Conservation (phyloP, 2,329 filamentous ascomycete species). For the Fusarium redolens region DNA sequence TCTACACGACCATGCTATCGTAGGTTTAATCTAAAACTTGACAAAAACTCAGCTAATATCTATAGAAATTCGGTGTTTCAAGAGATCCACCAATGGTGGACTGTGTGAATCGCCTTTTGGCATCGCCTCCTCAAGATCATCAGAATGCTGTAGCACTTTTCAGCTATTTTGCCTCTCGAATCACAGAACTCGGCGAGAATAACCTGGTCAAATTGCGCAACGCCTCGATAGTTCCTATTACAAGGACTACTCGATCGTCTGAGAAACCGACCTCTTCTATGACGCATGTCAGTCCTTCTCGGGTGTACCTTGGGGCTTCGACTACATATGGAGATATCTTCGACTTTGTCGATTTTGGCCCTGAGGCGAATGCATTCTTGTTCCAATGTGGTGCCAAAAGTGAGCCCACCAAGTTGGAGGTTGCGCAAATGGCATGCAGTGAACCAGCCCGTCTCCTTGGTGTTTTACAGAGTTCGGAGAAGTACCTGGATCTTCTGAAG, state of each 20-base stretch:
- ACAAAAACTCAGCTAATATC: slow-evolving; percentile 9
- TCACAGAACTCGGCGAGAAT: slow-evolving; percentile 76
- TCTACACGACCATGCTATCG: slow-evolving; percentile 79
- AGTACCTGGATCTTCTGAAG: slow-evolving; percentile 85
- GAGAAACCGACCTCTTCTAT: slow-evolving; percentile 55
- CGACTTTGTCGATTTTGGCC: slow-evolving; percentile 95
- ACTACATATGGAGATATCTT: slow-evolving; percentile 86
- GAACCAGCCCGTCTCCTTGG: slow-evolving; percentile 86
- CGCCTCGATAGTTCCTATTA: slow-evolving; percentile 78
- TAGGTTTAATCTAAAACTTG: slow-evolving; percentile 46
- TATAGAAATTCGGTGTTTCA: slow-evolving; percentile 83
- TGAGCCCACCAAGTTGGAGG: slow-evolving; percentile 87
- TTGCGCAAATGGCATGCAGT: slow-evolving; percentile 83
- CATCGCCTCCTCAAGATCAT: slow-evolving; percentile 75
- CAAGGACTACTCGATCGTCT: slow-evolving; percentile 47
- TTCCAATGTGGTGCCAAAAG: slow-evolving; percentile 89
- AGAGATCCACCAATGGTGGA: slow-evolving; percentile 81
- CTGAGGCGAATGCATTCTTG: slow-evolving; percentile 87
- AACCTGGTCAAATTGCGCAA: slow-evolving; percentile 70
- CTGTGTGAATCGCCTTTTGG: slow-evolving; percentile 79
- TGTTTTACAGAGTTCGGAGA: slow-evolving; percentile 82
- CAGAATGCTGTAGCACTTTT: slow-evolving; percentile 79
- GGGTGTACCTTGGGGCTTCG: slow-evolving; percentile 82
- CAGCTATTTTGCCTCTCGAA: slow-evolving; percentile 82
- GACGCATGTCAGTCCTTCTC: slow-evolving; percentile 69